phyloP scores from a whole-genome alignment of 352 stramenopile genomes.

The Phytophthora podocarpi region DNA sequence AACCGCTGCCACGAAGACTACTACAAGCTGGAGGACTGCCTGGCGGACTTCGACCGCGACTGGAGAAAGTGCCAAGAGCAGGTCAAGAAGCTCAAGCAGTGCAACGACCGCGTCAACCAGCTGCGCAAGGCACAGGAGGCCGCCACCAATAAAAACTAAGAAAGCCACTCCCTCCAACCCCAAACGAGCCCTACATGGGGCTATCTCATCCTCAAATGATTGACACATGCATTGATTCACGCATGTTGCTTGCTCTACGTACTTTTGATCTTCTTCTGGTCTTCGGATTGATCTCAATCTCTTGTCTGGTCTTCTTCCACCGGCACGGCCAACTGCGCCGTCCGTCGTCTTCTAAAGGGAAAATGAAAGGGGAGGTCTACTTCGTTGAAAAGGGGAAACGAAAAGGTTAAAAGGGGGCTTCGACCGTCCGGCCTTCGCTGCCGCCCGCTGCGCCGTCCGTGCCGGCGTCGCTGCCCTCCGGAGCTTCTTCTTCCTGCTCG shows the following conservation, averaged over 20 bases:
- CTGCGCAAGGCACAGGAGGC: constrained; percentile 51
- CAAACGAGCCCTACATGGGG: not conserved
- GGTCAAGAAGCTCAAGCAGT: constrained; percentile 79
- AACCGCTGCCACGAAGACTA: constrained; percentile 86
- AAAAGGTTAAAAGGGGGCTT: constrained; percentile 70
- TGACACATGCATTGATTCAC: constrained; percentile 35
- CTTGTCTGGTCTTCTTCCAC: constrained; percentile 4
- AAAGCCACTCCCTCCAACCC: too few relatives aligned
- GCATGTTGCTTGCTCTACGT: constrained; percentile 24
- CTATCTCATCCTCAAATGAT: constrained; percentile 1
- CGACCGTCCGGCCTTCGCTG: constrained; percentile 59
- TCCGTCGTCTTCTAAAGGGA: constrained; percentile 31
- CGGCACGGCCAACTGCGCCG: not conserved
- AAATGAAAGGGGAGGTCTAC: constrained; percentile 24
- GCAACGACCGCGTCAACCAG: constrained; percentile 72
- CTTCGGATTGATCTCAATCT: constrained; percentile 1
- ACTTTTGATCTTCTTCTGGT: constrained; percentile 24
- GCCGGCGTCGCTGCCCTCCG: constrained; percentile 9
- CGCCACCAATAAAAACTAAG: constrained; percentile 2
- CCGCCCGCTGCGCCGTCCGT: constrained; percentile 19
- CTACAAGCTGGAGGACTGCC: constrained; percentile 87
- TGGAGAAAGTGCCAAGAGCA: constrained; percentile 88
- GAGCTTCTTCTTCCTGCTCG: constrained; percentile 76
- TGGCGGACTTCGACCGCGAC: constrained; percentile 81
- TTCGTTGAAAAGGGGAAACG: constrained; percentile 15